Evolutionary conservation across 495 filamentous ascomycete genomes (phyloP), one percentile per base, ranked within the genome.

Genomic region (Letharia lupina): DNA sequence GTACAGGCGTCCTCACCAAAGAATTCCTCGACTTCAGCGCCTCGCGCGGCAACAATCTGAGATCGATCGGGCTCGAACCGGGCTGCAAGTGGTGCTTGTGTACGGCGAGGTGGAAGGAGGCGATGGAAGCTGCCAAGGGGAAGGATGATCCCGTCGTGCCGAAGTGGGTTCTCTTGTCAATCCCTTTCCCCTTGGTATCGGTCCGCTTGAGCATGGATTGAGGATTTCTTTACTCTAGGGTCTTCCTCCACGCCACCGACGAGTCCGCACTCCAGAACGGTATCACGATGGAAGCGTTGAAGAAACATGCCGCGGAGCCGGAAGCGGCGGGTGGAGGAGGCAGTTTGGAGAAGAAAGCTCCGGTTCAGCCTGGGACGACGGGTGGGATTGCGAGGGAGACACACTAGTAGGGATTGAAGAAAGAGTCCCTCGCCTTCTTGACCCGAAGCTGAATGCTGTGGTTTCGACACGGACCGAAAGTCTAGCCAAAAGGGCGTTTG

Each of bases 61-160:
- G 82, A 4, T 56, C 66, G 5, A 72, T 78, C 41, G 84, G 84
- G 28, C 75, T 87, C 39, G 81, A 76, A 37, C 76, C 73, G 16
- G 84, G 85, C 7, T 85, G 83, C 62, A 81, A 80, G 66, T 86
- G 86, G 84, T 87, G 86, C 69, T 70, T 87, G 12, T 82, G 79
- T 72, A 83, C 81, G 50, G 65, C 74, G 16, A 66, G 75, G 10
- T 81, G 81, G 70, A 69, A 74, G 47, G 69, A 75, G 15, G 73
- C 80, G 6, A 74, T 80, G 48, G 70, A 75, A 0, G 60, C 66
- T 10, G 64, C 78, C 18, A 81, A 79, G 75, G 70, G 63, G 15
- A 71, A 77, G 12, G 63, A 67, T 28, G 72, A 74, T 62, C 70
- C 70, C 7, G 66, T 70, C 6, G 72, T 74, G 35, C 72, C 72